These are phyloP conservation scores for Colletotrichum incanum DNA, from an alignment of 2,329 filamentous ascomycete species.

Conservation along the genomic window DNA sequence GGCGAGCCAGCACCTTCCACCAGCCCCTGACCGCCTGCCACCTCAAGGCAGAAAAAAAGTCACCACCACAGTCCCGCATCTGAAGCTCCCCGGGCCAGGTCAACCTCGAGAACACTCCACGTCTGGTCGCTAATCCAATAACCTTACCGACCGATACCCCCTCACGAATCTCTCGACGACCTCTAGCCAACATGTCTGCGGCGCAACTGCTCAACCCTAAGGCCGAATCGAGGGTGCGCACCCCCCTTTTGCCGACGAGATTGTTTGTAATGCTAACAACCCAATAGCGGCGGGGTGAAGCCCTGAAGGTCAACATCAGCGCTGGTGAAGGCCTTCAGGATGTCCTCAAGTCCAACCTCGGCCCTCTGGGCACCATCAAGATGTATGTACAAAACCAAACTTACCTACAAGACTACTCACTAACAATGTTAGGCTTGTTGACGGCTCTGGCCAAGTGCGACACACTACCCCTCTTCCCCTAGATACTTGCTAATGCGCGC, in stretches of 20 bases:
- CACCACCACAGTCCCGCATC: slow-evolving; percentile 43
- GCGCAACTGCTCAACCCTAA: slow-evolving; percentile 99
- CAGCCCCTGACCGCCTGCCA: slow-evolving; percentile 39
- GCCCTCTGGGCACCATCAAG: slow-evolving; percentile 94
- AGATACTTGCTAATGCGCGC: slow-evolving; percentile 34
- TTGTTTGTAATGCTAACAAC: slow-evolving; percentile 60
- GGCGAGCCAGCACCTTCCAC: slow-evolving; percentile 42
- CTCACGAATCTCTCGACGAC: slow-evolving; percentile 40
- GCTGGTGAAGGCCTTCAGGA: slow-evolving; percentile 93
- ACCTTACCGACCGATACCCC: slow-evolving; percentile 39
- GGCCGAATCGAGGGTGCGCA: slow-evolving; percentile 92
- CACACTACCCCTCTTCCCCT: slow-evolving; percentile 39
- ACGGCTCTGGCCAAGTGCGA: slow-evolving; percentile 78
- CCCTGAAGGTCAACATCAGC: slow-evolving; percentile 95
- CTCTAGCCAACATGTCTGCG: slow-evolving; percentile 81
- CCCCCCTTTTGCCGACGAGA: slow-evolving; percentile 41
- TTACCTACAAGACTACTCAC: slow-evolving; percentile 38
- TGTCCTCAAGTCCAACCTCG: slow-evolving; percentile 97
- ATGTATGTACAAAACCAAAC: slow-evolving; percentile 72
- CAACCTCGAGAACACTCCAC: slow-evolving; percentile 43
- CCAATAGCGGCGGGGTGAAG: slow-evolving; percentile 91
- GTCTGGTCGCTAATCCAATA: slow-evolving; percentile 41
- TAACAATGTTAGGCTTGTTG: slow-evolving; percentile 71
- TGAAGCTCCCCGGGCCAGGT: slow-evolving; percentile 41
- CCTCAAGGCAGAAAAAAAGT: slow-evolving; percentile 44